Conservation (phyloP, 805 yeast species). For the Pichia cephalocereana region DNA sequence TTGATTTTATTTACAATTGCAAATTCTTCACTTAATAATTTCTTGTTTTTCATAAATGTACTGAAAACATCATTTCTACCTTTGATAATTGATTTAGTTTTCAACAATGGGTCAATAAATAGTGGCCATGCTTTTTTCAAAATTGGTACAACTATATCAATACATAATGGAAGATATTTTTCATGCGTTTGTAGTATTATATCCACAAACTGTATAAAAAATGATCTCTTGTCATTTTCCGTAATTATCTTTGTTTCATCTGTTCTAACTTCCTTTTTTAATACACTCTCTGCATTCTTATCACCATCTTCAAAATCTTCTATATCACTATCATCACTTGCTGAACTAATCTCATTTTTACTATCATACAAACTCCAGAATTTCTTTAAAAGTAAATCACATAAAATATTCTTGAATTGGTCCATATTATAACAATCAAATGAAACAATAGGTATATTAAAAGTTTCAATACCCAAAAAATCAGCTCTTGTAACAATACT, state of each 20-base stretch:
- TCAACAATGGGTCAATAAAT: slow-evolving; percentile 20
- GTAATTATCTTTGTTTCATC: not conserved
- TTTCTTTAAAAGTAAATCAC: slow-evolving; percentile 6
- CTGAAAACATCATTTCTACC: slow-evolving; percentile 22
- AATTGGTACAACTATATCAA: slow-evolving; percentile 27
- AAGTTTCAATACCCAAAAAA: slow-evolving; percentile 29
- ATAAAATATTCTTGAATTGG: slow-evolving; percentile 31
- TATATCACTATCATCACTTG: not conserved
- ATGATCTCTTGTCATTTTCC: slow-evolving; percentile 9
- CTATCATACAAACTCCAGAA: slow-evolving; percentile 9
- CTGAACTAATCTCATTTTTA: not conserved
- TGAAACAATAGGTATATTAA: slow-evolving; percentile 31
- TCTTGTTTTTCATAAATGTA: slow-evolving; percentile 19
- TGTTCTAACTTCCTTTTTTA: not conserved
- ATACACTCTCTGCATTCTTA: not conserved
- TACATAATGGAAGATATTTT: slow-evolving; percentile 37
- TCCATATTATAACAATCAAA: slow-evolving; percentile 31
- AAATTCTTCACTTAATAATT: slow-evolving; percentile 18
- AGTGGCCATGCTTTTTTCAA: slow-evolving; percentile 23
- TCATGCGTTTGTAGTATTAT: slow-evolving; percentile 37
- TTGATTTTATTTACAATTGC: slow-evolving; percentile 17
- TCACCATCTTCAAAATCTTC: not conserved
- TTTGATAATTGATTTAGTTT: slow-evolving; percentile 11
- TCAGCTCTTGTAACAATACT: slow-evolving; percentile 34
- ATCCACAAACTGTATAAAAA: slow-evolving; percentile 28